These are phyloP conservation scores for Erodium maritimum DNA, from an alignment of 345 rosid genomes.

Conservation along the genomic window DNA sequence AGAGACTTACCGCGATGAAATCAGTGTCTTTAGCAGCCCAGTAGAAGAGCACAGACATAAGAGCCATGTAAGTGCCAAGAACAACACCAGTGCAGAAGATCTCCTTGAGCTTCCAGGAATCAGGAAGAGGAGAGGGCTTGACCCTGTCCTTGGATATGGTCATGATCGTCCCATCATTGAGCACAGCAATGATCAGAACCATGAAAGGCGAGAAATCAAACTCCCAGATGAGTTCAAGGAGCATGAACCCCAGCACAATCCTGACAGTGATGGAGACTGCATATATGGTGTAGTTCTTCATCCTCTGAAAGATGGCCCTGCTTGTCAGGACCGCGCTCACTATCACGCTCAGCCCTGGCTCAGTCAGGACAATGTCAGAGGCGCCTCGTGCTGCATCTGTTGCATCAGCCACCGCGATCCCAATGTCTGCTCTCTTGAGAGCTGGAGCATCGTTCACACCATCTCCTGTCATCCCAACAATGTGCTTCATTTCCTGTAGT, in stretches of 20 bases:
- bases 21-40: constrained; percentile 50
- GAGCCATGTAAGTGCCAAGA: constrained; percentile 71
- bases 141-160: constrained; percentile 75
- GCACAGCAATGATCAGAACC: constrained; percentile 79
- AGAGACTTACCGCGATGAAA: constrained; percentile 66
- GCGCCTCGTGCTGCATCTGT: constrained; percentile 94
- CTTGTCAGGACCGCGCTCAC: constrained; percentile 91
- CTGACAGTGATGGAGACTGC: constrained; percentile 92
- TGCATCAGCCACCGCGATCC: constrained; percentile 95
- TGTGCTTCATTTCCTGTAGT: constrained; percentile 76
- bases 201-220: constrained; percentile 94
- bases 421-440: constrained; percentile 85
- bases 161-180: constrained; percentile 86
- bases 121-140: constrained; percentile 77
- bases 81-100: constrained; percentile 77
- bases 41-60: constrained; percentile 83
- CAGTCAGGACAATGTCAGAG: constrained; percentile 83
- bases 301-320: constrained; percentile 89
- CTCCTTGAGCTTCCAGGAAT: constrained; percentile 84
- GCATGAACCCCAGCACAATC: constrained; percentile 72
- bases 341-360: constrained; percentile 91
- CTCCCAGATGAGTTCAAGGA: constrained; percentile 87
- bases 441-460: constrained; percentile 99
- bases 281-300: constrained; percentile 96
- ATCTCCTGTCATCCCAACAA: constrained; percentile 97